These are phyloP conservation scores for Hura crepitans DNA, from an alignment of 441 rosid species.

Conservation along the genomic window DNA sequence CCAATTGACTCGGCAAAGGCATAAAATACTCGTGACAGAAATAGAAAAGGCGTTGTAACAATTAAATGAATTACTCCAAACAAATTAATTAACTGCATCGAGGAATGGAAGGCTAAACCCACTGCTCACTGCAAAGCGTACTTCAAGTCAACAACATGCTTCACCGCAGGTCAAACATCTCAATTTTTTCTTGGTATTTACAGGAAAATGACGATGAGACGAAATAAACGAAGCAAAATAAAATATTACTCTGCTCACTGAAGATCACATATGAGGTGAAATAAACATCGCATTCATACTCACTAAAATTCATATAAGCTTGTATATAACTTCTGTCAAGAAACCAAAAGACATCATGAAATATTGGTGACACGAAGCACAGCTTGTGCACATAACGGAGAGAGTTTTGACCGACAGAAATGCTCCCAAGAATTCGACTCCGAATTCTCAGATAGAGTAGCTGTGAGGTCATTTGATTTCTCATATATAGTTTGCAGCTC, in stretches of 20 bases:
- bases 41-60: not conserved
- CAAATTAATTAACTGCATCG: slow-evolving; percentile 10
- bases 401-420: slow-evolving; percentile 75
- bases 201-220: slow-evolving; percentile 16
- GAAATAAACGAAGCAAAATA: slow-evolving; percentile 19
- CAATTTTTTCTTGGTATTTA: slow-evolving; percentile 27
- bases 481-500: slow-evolving; percentile 70
- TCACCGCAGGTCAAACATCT: slow-evolving; percentile 22
- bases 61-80: not conserved
- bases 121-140: slow-evolving; percentile 30
- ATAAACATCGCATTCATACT: slow-evolving; percentile 18
- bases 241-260: slow-evolving; percentile 23
- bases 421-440: slow-evolving; percentile 61
- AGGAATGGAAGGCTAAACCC: slow-evolving; percentile 5
- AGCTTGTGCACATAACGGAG: slow-evolving; percentile 75
- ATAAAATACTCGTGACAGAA: not conserved
- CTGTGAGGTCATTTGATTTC: slow-evolving; percentile 38
- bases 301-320: slow-evolving; percentile 26
- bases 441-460: slow-evolving; percentile 39
- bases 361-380: slow-evolving; percentile 71
- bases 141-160: slow-evolving; percentile 30
- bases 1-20: too few species aligned
- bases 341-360: slow-evolving; percentile 50
- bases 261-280: slow-evolving; percentile 22
- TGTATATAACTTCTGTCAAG: slow-evolving; percentile 30